Evolutionary conservation across 495 filamentous ascomycete genomes (phyloP), one percentile per base, ranked within the genome.

Genomic region (Neurospora tetraspora): DNA sequence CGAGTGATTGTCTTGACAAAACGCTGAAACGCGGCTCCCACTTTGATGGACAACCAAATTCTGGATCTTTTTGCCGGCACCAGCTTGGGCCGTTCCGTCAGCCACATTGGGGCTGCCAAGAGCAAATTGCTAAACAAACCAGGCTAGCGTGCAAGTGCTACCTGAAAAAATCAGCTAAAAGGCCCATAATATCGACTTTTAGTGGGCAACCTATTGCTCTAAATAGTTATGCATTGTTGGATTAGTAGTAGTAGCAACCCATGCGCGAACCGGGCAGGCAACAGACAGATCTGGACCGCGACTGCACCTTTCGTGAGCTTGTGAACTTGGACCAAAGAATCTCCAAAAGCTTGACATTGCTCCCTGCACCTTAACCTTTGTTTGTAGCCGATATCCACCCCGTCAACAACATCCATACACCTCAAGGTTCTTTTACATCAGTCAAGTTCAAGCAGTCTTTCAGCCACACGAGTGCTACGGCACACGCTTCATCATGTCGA

Each of bases 401-500:
- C 53, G 14, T 34, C 6, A 65, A 9, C 7, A 34, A 18, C 6
- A 34, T 65, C 27, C 27, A 34, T 36, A 18, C 14, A 3, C 0
- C 23, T 65, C 14, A 34, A 18, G 12, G 6, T 65, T 34, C 12
- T 31, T 65, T 1, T 34, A 2, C 12, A 34, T 65, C 8, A 27
- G 6, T 5, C 14, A 65, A 65, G 53, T 8, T 1, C 27, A 65
- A 65, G 14, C 12, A 65, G 12, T 65, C 27, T 65, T 5, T 8
- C 14, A 34, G 31, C 53, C 53, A 65, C 14, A 65, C 27, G 53
- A 65, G 53, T 65, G 53, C 53, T 65, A 36, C 53, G 53, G 53
- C 53, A 65, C 42, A 36, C 37, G 10, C 59, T 53, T 72, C 31
- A 73, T 31, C 36, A 79, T 80, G 78, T 80, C 78, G 18, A 81